Base-by-base conservation (phyloP, 169 alveolate species). In the Perkinsus olseni region DNA sequence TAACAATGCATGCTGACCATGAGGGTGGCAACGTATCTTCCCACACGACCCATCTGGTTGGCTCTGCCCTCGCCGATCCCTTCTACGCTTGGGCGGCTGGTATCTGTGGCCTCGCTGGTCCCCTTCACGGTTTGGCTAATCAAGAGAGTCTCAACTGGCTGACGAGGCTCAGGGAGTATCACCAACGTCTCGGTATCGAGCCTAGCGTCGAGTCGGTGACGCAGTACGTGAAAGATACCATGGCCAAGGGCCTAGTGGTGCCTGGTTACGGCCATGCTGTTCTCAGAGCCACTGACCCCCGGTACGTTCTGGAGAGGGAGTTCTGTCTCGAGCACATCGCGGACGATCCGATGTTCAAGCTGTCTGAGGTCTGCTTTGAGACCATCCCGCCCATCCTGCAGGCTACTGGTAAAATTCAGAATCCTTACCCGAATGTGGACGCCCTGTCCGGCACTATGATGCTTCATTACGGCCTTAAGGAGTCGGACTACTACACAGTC, bases 241-340 rank as follows among this genome's bases (percentile, higher is more conserved):
- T 98, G 91, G 95, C 93, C 39, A 92, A 95, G 34, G 99, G 99
- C 37, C 96, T 96, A 92, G 99, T 98, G 28, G 97, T 99, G 0
- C 99, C 99, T 38, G 99, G 99, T 38, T 99, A 97, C 93, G 99
- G 99, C 13, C 99, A 99, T 94, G 99, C 99, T 21, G 99, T 99
- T 36, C 96, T 99, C 40, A 97, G 99, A 94, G 97, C 97, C 40
- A 97, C 99, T 24, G 99, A 99, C 95, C 99, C 99, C 39, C 96
- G 99, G 94, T 97, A 93, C 94, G 92, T 93, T 39, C n/a, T 92
- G 31, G 91, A 93, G 92, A 95, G 97, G 51, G 97, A 97, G 91
- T 98, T 98, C 96, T 98, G 99, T 37, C 96, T 96, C 91, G 94
- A 95, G 93, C 94, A 97, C 94, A 95, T 98, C 93, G 96, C 96